These are phyloP conservation scores for Immersiporthe knoxdaviesiana DNA, from an alignment of 2,329 filamentous ascomycete genomes.

Conservation along the genomic window DNA sequence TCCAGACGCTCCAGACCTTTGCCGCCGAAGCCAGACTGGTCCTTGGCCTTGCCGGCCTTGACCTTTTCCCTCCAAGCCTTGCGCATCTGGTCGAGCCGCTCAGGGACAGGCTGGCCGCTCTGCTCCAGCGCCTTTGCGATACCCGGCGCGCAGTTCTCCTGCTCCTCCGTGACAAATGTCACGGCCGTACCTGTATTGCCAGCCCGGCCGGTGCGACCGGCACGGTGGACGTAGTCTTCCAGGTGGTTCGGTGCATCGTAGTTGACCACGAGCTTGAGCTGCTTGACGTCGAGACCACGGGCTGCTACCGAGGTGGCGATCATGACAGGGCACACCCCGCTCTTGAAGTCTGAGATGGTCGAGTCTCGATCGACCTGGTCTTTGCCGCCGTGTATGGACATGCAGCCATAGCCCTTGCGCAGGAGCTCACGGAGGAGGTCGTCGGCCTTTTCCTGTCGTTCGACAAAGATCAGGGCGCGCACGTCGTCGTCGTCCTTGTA, in stretches of 20 bases:
- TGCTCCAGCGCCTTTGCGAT: conserved; percentile 92
- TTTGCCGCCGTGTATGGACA: conserved; percentile 92
- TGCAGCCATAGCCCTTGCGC: conserved; percentile 85
- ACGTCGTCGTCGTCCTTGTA: conserved; percentile 89
- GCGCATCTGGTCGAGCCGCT: conserved; percentile 66
- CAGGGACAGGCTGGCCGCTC: conserved; percentile 82
- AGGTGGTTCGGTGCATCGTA: conserved; percentile 92
- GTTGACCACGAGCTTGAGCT: conserved; percentile 93
- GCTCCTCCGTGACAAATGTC: conserved; percentile 88
- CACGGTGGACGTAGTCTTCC: conserved; percentile 95
- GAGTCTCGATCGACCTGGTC: conserved; percentile 93
- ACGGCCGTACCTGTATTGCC: conserved; percentile 94
- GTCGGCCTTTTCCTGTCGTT: conserved; percentile 88
- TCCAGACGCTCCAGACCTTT: conserved; percentile 92
- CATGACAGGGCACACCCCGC: conserved; percentile 83
- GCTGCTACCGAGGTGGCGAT: conserved; percentile 96
- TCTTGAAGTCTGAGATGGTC: conserved; percentile 91
- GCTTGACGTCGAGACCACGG: conserved; percentile 92
- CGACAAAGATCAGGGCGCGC: conserved; percentile 87
- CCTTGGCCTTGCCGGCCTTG: conserved; percentile 88
- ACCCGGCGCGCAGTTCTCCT: conserved; percentile 87
- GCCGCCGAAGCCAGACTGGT: conserved; percentile 87
- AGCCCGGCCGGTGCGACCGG: conserved; percentile 89
- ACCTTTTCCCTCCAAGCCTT: conserved; percentile 85
- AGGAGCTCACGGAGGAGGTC: conserved; percentile 76